Base-by-base conservation (phyloP, 257 asterid species). In the Solanum gracilifrons region DNA sequence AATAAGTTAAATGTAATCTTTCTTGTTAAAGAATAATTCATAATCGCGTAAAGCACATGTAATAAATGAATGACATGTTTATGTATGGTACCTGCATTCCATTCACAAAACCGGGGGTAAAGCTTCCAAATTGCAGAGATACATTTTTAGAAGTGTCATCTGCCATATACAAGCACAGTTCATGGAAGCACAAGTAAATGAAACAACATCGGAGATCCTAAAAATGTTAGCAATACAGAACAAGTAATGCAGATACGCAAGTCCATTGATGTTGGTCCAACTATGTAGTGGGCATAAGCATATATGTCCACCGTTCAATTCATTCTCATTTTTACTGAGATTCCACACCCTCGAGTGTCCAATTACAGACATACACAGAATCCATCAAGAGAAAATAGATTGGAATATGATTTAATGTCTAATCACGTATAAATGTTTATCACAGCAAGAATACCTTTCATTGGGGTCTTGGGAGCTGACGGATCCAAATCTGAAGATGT, bases 81-180 rank as follows among this genome's bases (percentile, higher is more conserved):
- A 84, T 60, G 29, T 68, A 27, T 37, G 43, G 60, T 68, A 90
- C 92, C 89, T 84, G 68, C 82, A 88, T 88, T 32, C 86, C 90
- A 55, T 90, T 87, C 85, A 12, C 88, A 60, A 77, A 41, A 58
- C 84, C 88, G 1, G 87, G 88, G 62, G 64, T 75, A 39, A 86
- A 75, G 58, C 88, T 86, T 48, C 87, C 89, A 87, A 87, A 76
- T 62, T 88, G 90, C 41, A 87, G 88, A 84, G 89, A 82, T n/a
- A 62, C 88, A 51, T 29, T 68, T 71, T 79, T 84, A 75, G 87
- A 84, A 13, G 72, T 18, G 74, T 82, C 84, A 86, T 69, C 92
- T 90, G 86, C 85, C 25, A 88, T 5, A 73, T 58, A 58, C 48
- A 51, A 73, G 9, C 51, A 72, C 66, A 76, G 66, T 51, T 74